A percentile compares a stretch with the other conserved stretches of the same genome.
These are phyloP conservation scores for Vicia villosa DNA, from an alignment of 306 rosid genomes.

Conservation along the genomic window DNA sequence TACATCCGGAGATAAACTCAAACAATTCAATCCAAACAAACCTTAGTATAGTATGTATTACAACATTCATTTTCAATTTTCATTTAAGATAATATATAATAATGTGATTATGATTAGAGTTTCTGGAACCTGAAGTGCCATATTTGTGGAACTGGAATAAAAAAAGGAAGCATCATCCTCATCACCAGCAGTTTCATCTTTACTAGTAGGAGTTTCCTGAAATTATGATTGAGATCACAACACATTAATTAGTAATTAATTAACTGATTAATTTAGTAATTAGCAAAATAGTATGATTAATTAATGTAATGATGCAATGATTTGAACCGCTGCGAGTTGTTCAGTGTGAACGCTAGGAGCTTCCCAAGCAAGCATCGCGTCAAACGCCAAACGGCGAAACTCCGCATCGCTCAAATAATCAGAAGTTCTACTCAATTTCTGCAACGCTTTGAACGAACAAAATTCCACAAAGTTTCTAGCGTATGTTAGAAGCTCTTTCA, in stretches of 20 bases:
- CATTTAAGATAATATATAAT: background rate
- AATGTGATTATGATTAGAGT: background rate
- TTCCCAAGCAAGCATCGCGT: conserved; percentile 98
- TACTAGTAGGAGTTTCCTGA: conserved; percentile 58
- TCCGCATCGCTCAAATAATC: conserved; percentile 65
- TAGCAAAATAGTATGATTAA: background rate
- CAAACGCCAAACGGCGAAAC: conserved; percentile 70
- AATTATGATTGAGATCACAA: background rate
- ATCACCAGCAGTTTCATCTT: conserved; percentile 50
- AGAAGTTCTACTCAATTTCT: conserved; percentile 37
- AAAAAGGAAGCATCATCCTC: conserved; percentile 79
- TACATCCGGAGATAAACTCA: too few relatives aligned
- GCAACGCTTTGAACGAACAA: conserved; percentile 71
- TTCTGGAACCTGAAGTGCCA: conserved; percentile 78
- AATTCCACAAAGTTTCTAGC: conserved; percentile 75
- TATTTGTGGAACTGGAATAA: conserved; percentile 75
- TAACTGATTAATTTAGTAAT: background rate
- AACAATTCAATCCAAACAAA: too few relatives aligned
- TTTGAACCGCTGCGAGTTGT: background rate
- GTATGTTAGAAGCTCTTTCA: conserved; percentile 64
- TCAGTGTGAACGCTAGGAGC: conserved; percentile 51
- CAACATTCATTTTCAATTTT: background rate
- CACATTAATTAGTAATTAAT: background rate
- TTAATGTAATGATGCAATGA: background rate
- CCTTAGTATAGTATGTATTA: too few relatives aligned